phyloP scores from a whole-genome alignment of 2,329 filamentous ascomycete genomes.

The Trichoderma aggressivum region DNA sequence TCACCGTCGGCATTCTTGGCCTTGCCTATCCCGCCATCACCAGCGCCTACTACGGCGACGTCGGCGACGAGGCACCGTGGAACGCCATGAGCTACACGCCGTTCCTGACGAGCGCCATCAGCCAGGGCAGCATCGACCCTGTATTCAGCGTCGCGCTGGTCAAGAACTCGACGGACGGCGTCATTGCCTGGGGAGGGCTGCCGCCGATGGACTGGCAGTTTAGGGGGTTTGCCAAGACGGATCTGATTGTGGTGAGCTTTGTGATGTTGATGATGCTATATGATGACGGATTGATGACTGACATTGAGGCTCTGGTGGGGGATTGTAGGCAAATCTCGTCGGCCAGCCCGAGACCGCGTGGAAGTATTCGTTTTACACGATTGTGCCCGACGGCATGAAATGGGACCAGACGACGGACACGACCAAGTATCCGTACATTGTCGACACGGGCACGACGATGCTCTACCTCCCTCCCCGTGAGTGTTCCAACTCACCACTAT shows the following conservation, averaged over 20 bases:
- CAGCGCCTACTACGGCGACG: constrained; percentile 43
- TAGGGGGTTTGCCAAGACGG: constrained; percentile 33
- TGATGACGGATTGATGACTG: not conserved
- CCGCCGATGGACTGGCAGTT: constrained; percentile 36
- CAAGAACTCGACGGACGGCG: constrained; percentile 44
- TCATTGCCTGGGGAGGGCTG: constrained; percentile 47
- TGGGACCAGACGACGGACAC: constrained; percentile 42
- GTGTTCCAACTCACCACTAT: no score
- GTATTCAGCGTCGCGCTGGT: constrained; percentile 48
- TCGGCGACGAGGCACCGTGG: constrained; percentile 37
- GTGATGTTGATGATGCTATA: not conserved
- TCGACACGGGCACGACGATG: constrained; percentile 52
- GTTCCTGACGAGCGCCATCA: constrained; percentile 47
- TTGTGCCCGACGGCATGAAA: constrained; percentile 47
- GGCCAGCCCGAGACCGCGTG: constrained; percentile 38
- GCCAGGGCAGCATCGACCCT: constrained; percentile 43
- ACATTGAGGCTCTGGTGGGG: no score
- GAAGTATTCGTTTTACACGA: constrained; percentile 52
- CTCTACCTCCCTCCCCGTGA: constrained; percentile 48
- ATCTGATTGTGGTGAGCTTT: constrained; percentile 45
- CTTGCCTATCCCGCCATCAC: constrained; percentile 51
- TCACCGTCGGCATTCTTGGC: constrained; percentile 50
- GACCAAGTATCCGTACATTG: constrained; percentile 46
- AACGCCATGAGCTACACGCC: constrained; percentile 45
- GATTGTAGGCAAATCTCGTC: constrained; percentile 42